Conservation (phyloP, 1,139 yeast species). For the Candida sojae region DNA sequence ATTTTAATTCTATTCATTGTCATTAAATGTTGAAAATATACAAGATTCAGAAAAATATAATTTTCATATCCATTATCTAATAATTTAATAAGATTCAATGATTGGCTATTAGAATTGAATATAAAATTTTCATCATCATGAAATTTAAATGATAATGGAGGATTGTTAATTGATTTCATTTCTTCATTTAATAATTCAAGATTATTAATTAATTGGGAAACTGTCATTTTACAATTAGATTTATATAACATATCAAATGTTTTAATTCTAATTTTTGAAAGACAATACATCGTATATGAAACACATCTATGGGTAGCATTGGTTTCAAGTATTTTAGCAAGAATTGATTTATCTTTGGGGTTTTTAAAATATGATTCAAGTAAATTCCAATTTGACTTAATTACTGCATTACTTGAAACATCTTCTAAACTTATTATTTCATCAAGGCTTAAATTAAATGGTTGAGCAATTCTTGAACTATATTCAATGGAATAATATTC, state of each 20-base stretch:
- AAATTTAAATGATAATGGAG: conserved; percentile 22
- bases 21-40: conserved; percentile 35
- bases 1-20: conserved; percentile 26
- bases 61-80: conserved; percentile 16
- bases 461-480: conserved; percentile 57
- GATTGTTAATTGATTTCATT: conserved; percentile 16
- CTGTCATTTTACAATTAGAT: conserved; percentile 17
- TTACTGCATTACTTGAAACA: conserved; percentile 3
- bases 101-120: conserved; percentile 3
- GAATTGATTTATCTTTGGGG: conserved; percentile 3
- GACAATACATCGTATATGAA: conserved; percentile 17
- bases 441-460: conserved; percentile 52
- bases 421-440: conserved; percentile 41
- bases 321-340: conserved; percentile 8
- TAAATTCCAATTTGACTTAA: conserved; percentile 9
- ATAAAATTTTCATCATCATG: conserved; percentile 25
- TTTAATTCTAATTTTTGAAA: conserved; percentile 28
- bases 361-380: conserved; percentile 5
- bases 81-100: background rate
- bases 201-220: conserved; percentile 15
- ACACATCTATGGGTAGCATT: conserved; percentile 11
- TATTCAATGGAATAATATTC: conserved; percentile 54
- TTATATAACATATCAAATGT: conserved; percentile 28
- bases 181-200: conserved; percentile 21
- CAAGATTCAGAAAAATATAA: conserved; percentile 25